Percentiles rank a stretch among this genome's conserved stretches.
Conservation (phyloP, 2,329 filamentous ascomycete species). For the Pyricularia grisea region DNA sequence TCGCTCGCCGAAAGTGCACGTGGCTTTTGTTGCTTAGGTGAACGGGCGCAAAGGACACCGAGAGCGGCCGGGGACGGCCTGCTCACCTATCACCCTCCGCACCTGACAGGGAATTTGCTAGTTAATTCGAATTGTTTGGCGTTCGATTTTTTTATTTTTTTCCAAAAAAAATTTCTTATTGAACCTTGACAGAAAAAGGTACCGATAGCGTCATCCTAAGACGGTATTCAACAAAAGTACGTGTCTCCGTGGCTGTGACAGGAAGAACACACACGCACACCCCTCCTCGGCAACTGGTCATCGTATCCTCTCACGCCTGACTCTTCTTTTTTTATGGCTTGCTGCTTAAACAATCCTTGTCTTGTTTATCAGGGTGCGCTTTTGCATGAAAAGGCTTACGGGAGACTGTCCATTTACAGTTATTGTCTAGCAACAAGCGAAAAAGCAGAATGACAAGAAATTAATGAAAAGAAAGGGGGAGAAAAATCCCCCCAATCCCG, state of each 20-base stretch:
- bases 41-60: background rate
- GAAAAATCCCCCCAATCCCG: background rate
- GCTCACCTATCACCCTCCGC: background rate
- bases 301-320: background rate
- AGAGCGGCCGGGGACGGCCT: background rate
- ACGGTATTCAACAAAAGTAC: background rate
- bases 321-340: background rate
- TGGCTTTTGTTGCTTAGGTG: background rate
- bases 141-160: background rate
- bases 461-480: no score
- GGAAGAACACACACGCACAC: background rate
- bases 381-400: background rate
- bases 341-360: background rate
- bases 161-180: no score
- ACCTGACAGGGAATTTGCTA: background rate
- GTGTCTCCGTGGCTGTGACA: background rate
- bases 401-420: background rate
- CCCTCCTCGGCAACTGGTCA: background rate
- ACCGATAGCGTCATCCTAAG: background rate
- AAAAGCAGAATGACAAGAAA: background rate
- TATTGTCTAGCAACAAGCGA: no score
- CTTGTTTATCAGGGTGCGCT: background rate
- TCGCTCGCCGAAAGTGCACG: background rate
- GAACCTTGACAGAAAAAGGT: background rate
- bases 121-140: background rate